Evolutionary conservation across 257 asterid species (phyloP), one percentile per base, ranked within the genome.

Genomic region (Nicotiana noctiflora): DNA sequence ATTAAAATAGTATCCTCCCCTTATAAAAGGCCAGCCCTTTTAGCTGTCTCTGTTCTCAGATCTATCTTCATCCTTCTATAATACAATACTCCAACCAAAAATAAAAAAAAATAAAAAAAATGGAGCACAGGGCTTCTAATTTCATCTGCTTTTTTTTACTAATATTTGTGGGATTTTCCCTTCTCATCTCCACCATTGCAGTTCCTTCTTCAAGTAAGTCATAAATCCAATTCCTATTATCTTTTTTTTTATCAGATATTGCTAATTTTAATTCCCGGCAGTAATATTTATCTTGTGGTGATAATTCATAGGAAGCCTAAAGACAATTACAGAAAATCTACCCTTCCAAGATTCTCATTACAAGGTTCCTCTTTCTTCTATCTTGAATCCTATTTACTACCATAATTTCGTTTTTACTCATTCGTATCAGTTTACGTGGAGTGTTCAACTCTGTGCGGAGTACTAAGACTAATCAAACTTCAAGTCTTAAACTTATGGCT

Each of bases 191-290:
- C 29, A 66, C 82, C 3, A 4, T 53, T 34, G 88, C 90, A 61
- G 86, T 87, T 70, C 89, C 89, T 75, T 85, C 89, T 72, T 86
- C 89, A 85, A 89, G 92, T 87, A 81, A 82, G 88, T 27, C 23
- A 34, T 62, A 21, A 1, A 40, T 8, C 49, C 12, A 40, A 40
- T 40, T 40, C 49, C 12, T 40, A 40, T 40, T 7, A 40, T 40
- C 12, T 40, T 8, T 40, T 44, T 6, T 44, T 44, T 21, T n/a
- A n/a, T 44, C 6, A 40, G 8, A 37, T 67, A 2, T 8, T 37
- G 18, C 17, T 67, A 12, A 72, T 46, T 12, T n/a, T 40, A 40
- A 19, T 68, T n/a, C 10, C 15, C 13, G 11, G 13, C n/a, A 27
- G 74, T 63, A 32, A 10, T 13, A 3, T 76, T 0, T 44, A 31